phyloP scores from a whole-genome alignment of 83 land plant species.

The Isoetes engelmannii region DNA sequence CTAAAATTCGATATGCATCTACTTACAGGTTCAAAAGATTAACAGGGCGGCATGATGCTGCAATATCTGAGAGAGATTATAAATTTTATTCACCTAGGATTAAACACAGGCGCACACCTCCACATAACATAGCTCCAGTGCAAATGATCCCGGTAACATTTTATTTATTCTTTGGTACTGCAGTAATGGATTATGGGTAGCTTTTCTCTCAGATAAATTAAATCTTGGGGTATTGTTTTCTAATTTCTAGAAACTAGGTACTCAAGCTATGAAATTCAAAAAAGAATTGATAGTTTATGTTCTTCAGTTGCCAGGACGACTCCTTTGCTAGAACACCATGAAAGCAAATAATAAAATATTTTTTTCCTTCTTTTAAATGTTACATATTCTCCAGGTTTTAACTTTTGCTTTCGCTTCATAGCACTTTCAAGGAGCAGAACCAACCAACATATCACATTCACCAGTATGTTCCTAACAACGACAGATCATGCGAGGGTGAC shows the following conservation, averaged over 20 bases:
- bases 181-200: conserved; percentile 12
- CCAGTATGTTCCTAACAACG: background rate
- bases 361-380: too few relatives aligned
- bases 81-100: conserved; percentile 90
- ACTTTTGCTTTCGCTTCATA: conserved; percentile 29
- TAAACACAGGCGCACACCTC: conserved; percentile 69
- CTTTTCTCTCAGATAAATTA: background rate
- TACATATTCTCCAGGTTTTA: conserved; percentile 6
- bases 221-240: conserved; percentile 4
- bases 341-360: too few relatives aligned
- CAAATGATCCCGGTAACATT: conserved; percentile 38
- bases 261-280: conserved; percentile 17
- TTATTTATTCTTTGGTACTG: too few relatives aligned
- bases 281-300: conserved; percentile 26
- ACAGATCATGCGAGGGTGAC: background rate
- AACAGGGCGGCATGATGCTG: conserved; percentile 89
- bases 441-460: conserved; percentile 7
- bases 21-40: conserved; percentile 71
- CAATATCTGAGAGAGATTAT: conserved; percentile 67
- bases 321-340: too few relatives aligned
- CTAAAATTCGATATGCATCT: background rate
- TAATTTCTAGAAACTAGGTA: background rate
- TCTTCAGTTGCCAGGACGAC: conserved; percentile 19
- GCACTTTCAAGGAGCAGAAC: conserved; percentile 10
- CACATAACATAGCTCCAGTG: conserved; percentile 41